Percentiles rank a stretch among this genome's conserved stretches.
These are phyloP conservation scores for Metarhizium guizhouense DNA, from an alignment of 2,329 filamentous ascomycete species.

Conservation along the genomic window DNA sequence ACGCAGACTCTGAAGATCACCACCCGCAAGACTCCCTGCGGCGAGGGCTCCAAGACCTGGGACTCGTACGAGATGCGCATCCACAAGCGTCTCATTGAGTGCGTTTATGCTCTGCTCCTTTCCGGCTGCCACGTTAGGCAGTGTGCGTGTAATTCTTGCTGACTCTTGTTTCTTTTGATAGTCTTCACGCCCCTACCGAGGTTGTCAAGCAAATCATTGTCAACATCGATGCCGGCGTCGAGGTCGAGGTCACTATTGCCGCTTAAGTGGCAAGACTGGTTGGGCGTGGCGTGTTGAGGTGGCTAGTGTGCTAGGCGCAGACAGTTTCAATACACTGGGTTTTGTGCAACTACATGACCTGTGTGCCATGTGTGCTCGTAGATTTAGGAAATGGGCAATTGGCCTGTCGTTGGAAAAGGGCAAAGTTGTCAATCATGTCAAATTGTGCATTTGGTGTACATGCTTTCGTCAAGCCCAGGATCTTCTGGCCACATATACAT, in stretches of 20 bases:
- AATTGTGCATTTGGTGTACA: too few relatives aligned
- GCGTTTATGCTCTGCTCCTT: constrained; percentile 26
- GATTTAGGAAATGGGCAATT: too few relatives aligned
- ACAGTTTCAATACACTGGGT: constrained; percentile 6
- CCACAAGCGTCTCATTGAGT: constrained; percentile 97
- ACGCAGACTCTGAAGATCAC: constrained; percentile 96
- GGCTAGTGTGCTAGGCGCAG: background rate
- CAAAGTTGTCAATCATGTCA: too few relatives aligned
- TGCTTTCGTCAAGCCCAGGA: too few relatives aligned
- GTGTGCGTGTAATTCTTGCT: background rate
- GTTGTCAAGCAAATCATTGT: constrained; percentile 94
- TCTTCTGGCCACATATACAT: too few relatives aligned
- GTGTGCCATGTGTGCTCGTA: background rate
- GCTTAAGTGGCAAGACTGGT: constrained; percentile 43
- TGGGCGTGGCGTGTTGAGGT: background rate
- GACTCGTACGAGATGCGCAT: constrained; percentile 98
- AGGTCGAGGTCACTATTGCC: constrained; percentile 89
- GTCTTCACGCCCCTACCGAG: constrained; percentile 94
- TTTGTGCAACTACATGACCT: background rate
- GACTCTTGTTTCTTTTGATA: constrained; percentile 22
- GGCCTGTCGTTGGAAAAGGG: too few relatives aligned
- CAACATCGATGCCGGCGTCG: constrained; percentile 90
- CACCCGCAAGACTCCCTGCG: constrained; percentile 97
- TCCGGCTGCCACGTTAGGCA: too few relatives aligned
- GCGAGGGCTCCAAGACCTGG: constrained; percentile 99